Percentiles rank a stretch among this genome's conserved stretches.
Conservation (phyloP, 2,329 filamentous ascomycete species). For the Penicillium sp. region DNA sequence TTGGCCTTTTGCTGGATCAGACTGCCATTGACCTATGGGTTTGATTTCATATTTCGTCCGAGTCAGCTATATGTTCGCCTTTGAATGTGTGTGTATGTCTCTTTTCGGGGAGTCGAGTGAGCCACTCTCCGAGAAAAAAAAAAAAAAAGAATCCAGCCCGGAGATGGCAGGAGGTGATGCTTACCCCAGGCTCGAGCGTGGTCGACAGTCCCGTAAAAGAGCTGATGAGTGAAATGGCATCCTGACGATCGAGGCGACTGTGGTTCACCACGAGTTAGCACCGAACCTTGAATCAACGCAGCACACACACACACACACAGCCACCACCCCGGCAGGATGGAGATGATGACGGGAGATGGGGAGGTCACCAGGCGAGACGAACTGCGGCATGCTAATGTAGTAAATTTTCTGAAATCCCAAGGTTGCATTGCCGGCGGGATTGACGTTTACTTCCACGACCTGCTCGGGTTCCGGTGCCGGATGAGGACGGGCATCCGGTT, state of each 20-base stretch:
- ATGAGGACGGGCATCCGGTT: neutral
- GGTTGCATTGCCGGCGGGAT: neutral
- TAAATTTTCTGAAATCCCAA: slow-evolving; percentile 1
- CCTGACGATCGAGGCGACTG: neutral
- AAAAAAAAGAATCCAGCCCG: too few species aligned
- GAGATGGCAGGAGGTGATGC: neutral
- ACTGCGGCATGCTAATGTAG: slow-evolving; percentile 1
- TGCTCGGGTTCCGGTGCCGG: neutral
- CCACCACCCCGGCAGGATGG: too few species aligned
- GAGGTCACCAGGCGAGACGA: neutral
- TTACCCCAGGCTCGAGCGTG: neutral
- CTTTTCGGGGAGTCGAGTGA: too few species aligned
- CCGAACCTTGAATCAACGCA: too few species aligned
- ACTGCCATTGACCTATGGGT: neutral
- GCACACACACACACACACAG: too few species aligned
- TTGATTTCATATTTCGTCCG: too few species aligned
- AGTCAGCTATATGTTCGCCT: too few species aligned
- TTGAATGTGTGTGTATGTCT: too few species aligned
- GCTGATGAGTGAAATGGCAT: neutral
- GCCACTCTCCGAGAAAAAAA: too few species aligned
- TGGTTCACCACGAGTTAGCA: too few species aligned
- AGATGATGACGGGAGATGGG: too few species aligned
- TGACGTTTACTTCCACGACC: neutral
- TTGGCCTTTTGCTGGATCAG: neutral
- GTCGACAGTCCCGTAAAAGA: neutral